Conservation (phyloP, 192 early-diverging fungal genomes). For the Coemansia sp. region DNA sequence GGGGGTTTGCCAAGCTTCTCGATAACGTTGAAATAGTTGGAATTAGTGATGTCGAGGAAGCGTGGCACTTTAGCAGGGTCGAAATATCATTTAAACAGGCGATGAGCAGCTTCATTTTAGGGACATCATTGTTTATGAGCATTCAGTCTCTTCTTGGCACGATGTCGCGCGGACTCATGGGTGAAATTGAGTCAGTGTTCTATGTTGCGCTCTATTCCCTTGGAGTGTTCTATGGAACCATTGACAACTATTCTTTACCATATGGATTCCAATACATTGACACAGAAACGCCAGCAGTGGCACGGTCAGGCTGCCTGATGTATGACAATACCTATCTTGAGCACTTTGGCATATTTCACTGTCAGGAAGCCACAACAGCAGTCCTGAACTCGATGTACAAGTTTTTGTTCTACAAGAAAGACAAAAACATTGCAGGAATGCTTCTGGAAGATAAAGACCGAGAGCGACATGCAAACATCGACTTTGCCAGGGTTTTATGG, state of each 20-base stretch:
- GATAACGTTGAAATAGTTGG: background rate
- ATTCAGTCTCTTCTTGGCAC: slow-evolving; percentile 8
- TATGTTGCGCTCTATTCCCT: slow-evolving; percentile 14
- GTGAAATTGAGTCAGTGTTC: slow-evolving; percentile 18
- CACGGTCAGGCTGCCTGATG: too few relatives aligned
- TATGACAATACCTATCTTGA: too few relatives aligned
- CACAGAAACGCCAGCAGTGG: too few relatives aligned
- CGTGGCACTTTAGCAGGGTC: background rate
- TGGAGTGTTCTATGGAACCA: background rate
- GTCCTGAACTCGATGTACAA: too few relatives aligned
- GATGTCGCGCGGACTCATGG: background rate
- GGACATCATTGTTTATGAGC: background rate
- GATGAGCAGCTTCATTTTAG: background rate
- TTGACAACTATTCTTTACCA: background rate
- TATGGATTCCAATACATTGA: too few relatives aligned
- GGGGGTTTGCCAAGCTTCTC: slow-evolving; percentile 6
- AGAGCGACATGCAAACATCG: too few relatives aligned
- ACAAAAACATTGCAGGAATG: too few relatives aligned
- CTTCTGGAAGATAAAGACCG: too few relatives aligned
- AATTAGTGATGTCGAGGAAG: background rate
- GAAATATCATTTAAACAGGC: background rate
- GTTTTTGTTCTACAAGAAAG: too few relatives aligned
- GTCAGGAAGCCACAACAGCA: too few relatives aligned
- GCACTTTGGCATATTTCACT: too few relatives aligned
- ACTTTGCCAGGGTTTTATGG: too few relatives aligned